Evolutionary conservation across 306 rosid genomes (phyloP).

Genomic region (Chamaecrista fasciculata): DNA sequence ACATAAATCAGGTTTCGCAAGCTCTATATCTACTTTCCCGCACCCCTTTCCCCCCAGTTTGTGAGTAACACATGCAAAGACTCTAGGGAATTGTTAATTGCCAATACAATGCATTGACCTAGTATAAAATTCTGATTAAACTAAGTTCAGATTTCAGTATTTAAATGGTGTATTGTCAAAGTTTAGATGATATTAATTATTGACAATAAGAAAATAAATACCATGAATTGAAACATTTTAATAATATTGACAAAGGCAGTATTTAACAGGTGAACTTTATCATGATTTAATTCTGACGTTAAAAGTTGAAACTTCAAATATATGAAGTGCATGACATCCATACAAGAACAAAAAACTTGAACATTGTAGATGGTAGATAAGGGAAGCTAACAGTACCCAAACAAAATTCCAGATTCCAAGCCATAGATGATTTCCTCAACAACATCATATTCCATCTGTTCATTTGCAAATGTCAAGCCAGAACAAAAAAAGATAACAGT

Average conservation of each 20-base stretch:
- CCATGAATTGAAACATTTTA: background rate
- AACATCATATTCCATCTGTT: conserved; percentile 90
- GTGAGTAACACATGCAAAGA: background rate
- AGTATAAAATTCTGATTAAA: conserved; percentile 5
- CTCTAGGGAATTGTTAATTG: background rate
- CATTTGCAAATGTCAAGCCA: conserved; percentile 35
- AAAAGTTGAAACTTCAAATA: conserved; percentile 13
- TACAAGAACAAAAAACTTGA: conserved; percentile 9
- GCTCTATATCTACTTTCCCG: background rate
- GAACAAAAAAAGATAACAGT: conserved; percentile 1
- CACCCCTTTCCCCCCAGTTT: background rate
- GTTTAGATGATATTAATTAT: background rate
- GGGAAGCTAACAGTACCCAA: conserved; percentile 61
- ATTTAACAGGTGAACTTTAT: background rate
- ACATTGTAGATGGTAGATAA: background rate
- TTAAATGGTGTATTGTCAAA: conserved; percentile 5
- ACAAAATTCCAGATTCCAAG: conserved; percentile 95
- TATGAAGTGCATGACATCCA: conserved; percentile 6
- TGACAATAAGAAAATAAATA: background rate
- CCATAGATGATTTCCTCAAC: conserved; percentile 94
- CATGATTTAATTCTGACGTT: conserved; percentile 12
- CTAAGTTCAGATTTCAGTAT: background rate
- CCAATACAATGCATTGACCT: background rate
- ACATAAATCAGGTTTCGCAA: background rate
- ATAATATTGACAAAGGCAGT: background rate